A percentile compares a stretch with the other conserved stretches of the same genome.
Evolutionary conservation across 225 moss, liverwort and hornwort genomes (phyloP).

Genomic region (Neckera pumila): DNA sequence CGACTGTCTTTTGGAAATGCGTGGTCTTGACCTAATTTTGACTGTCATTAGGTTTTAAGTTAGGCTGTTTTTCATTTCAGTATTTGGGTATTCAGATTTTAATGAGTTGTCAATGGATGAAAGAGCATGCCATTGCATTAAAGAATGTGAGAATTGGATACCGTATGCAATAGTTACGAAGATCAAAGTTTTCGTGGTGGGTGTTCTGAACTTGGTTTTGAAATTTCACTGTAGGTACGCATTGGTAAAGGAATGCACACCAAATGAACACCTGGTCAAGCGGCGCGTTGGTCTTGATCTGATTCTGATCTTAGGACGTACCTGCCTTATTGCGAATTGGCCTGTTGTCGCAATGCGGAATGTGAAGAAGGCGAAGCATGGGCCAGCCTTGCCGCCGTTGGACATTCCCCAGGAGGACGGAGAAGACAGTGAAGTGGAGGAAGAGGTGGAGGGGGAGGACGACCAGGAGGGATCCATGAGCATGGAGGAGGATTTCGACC

Average conservation of each 20-base stretch:
- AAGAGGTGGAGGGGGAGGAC: constrained; percentile 32
- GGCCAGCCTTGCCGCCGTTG: background rate
- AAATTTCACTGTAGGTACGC: background rate
- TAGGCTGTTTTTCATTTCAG: too few species aligned
- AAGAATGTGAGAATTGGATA: background rate
- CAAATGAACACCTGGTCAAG: background rate
- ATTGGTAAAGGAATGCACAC: background rate
- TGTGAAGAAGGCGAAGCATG: constrained; percentile 44
- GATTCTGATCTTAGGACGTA: background rate
- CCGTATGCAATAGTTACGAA: background rate
- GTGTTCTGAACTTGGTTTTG: background rate
- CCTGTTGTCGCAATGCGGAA: constrained; percentile 16
- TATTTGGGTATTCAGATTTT: too few species aligned
- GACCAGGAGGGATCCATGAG: constrained; percentile 13
- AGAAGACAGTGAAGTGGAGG: constrained; percentile 24
- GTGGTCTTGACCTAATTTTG: background rate
- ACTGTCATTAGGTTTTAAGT: background rate
- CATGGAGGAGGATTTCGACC: constrained; percentile 59
- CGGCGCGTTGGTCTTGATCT: background rate
- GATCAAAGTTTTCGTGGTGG: background rate
- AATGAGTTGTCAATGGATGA: background rate
- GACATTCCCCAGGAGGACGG: background rate
- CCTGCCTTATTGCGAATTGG: background rate
- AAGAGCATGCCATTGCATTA: background rate
- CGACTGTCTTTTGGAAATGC: background rate